Evolutionary conservation across 139 green algal species (phyloP), one percentile per base, ranked within the genome.

Genomic region (Monoraphidium neglectum): DNA sequence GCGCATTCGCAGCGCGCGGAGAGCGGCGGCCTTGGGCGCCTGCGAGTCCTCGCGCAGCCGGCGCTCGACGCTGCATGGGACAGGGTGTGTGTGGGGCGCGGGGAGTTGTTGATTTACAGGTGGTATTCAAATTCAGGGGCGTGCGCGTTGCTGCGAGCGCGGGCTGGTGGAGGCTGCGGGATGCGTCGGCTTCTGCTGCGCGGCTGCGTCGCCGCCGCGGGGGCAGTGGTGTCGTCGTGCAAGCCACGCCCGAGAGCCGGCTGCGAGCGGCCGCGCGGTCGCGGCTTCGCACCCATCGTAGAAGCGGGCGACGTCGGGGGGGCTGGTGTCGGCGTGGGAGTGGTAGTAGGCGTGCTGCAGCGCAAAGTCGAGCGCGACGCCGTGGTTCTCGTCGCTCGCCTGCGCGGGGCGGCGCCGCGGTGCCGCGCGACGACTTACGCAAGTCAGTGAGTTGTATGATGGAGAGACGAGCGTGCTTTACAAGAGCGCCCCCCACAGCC

Each of bases 261-360:
- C n/a, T n/a, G n/a, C n/a, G n/a, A n/a, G n/a, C n/a, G 43, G 43
- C 43, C 12, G 43, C 8, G 8, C 43, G 43, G 8, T 12, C 43
- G 8, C 43, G 8, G 8, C 33, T 56, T 10, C 72, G 51, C 59
- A 77, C 46, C 43, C 68, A 47, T 47, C 68, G 43, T 77, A 77
- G 59, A 64, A 71, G n/a, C 4, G 21, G 30, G 68, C 72, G 0
- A 70, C 60, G 56, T 46, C 28, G 8, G 35, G 12, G 23, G 72
- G 72, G 40, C 63, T 70, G 4, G 57, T 23, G 40, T 77, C 72
- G 10, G 21, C 33, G 30, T 62, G 68, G 72, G 57, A 70, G 59
- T 77, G 72, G 60, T 77, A 70, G 60, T 77, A 77, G 16, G 40
- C 72, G 15, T 77, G 68, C 59, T 70, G 72, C 28, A 77, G 72